Conservation (phyloP, 2,329 filamentous ascomycete genomes). For the Venturia aucupariae region DNA sequence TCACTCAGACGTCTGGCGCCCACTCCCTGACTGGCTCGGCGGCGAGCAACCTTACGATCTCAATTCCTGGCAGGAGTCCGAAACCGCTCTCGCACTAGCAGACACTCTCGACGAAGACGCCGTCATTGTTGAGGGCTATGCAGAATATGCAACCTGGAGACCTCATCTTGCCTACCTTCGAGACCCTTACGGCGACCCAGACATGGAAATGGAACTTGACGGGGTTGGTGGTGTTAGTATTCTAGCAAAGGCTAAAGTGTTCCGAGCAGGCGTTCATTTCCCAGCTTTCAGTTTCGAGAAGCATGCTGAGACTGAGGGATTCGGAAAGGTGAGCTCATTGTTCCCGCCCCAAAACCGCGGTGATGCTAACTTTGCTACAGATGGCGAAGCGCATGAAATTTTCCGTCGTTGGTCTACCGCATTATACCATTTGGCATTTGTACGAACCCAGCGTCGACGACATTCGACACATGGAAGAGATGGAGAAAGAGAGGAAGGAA, state of each 20-base stretch:
- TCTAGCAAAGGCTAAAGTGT: constrained; percentile 88
- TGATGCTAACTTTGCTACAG: constrained; percentile 36
- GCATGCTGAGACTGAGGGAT: constrained; percentile 95
- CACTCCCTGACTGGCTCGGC: constrained; percentile 96
- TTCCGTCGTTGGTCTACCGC: constrained; percentile 88
- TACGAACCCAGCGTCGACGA: constrained; percentile 99
- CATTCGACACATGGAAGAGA: constrained; percentile 96
- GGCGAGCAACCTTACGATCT: constrained; percentile 97
- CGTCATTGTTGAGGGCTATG: constrained; percentile 97
- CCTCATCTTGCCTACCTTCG: constrained; percentile 94
- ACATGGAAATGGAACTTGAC: constrained; percentile 99
- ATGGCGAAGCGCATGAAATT: constrained; percentile 97
- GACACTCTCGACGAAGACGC: constrained; percentile 96
- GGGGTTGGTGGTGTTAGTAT: constrained; percentile 97
- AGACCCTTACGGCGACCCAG: constrained; percentile 92
- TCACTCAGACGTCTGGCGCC: constrained; percentile 72
- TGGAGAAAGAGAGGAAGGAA: constrained; percentile 77
- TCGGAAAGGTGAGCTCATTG: constrained; percentile 71
- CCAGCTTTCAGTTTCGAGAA: constrained; percentile 98
- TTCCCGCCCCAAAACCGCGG: background rate
- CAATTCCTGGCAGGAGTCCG: constrained; percentile 99
- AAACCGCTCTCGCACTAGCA: constrained; percentile 85
- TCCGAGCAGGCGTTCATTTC: constrained; percentile 91
- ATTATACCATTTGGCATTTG: constrained; percentile 99
- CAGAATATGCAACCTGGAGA: constrained; percentile 96